Base-by-base conservation (phyloP, 495 filamentous ascomycete genomes). In the Oidiodendron maius region DNA sequence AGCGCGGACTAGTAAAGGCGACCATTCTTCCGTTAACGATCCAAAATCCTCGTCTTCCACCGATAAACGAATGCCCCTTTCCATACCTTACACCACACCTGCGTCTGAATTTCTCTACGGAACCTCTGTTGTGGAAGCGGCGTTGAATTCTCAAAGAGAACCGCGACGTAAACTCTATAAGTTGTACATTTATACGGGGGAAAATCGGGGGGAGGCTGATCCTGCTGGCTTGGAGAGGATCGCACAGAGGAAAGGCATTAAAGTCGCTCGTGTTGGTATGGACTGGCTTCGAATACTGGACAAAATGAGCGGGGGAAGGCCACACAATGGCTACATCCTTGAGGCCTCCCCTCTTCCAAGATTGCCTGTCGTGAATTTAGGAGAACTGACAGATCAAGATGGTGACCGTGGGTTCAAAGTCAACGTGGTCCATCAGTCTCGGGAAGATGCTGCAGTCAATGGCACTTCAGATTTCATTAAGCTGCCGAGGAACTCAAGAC, bases 41-140 rank as follows among this genome's bases (percentile, higher is more conserved):
- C 18, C 25, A 5, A 47, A 25, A 35, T 16, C 36, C 30, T 36
- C 43, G 18, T 44, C 24, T 36, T 3, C 16, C 10, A 4, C 20
- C 17, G 55, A 53, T 41, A 54, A 48, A 16, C 23, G 48, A 17
- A 45, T 58, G 0, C 81, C 82, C 0, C 30, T 82, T 17, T 75
- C 78, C 11, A 77, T 95, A 36, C 84, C 84, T 2, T 89, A 88
- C 59, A 89, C 86, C 2, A 91, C 86, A 3, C 83, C 90, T 0
- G 86, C 90, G 30, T 93, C 90, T 1, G 84, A 94, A 51, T 97
- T 95, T 62, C 75, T 98, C 6, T 97, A 95, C 60, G 93, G 93
- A 12, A 77, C 75, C 13, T 82, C 82, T 6, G 78, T 84, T 2
- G 86, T 96, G n/a, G 79, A 84, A 46, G 86, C 91, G 5, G 91